A percentile compares a stretch with the other conserved stretches of the same genome.
Evolutionary conservation across 768 basidiomycete genomes (phyloP).

Genomic region (Russula emetica): DNA sequence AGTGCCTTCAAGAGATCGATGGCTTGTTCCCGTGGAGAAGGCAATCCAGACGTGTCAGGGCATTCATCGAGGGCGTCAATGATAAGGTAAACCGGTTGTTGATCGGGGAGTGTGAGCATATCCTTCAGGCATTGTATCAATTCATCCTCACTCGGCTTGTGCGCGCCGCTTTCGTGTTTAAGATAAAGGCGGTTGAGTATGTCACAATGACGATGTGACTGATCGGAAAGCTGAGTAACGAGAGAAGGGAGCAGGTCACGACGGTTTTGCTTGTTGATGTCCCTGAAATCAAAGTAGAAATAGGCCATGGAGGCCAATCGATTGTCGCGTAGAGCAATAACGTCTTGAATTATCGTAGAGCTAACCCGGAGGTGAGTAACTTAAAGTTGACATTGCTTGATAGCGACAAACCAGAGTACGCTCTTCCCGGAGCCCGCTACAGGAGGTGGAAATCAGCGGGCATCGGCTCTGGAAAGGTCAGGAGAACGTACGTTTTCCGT

Average conservation of each 20-base stretch:
- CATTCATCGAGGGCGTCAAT: slow-evolving; percentile 1
- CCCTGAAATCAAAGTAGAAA: slow-evolving; percentile 1
- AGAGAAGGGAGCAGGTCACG: background rate
- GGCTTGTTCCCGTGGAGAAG: background rate
- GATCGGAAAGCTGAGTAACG: background rate
- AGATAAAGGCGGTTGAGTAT: background rate
- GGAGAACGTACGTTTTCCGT: background rate
- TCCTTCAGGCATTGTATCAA: background rate
- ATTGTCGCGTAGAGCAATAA: background rate
- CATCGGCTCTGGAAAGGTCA: too few species aligned
- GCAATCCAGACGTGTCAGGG: background rate
- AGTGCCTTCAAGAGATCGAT: background rate
- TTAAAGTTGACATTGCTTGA: background rate
- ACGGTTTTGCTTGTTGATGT: background rate
- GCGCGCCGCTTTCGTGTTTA: background rate
- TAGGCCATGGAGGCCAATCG: background rate
- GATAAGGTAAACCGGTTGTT: background rate
- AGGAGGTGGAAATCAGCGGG: background rate
- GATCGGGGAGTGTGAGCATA: background rate
- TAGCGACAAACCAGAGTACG: background rate
- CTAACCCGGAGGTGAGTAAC: background rate
- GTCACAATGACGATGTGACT: background rate
- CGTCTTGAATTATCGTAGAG: background rate
- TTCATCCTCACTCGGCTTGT: background rate
- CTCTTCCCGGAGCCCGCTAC: background rate